A percentile compares a stretch with the other conserved stretches of the same genome.
phyloP scores from a whole-genome alignment of 306 rosid genomes.

The Arachis hypogaea region DNA sequence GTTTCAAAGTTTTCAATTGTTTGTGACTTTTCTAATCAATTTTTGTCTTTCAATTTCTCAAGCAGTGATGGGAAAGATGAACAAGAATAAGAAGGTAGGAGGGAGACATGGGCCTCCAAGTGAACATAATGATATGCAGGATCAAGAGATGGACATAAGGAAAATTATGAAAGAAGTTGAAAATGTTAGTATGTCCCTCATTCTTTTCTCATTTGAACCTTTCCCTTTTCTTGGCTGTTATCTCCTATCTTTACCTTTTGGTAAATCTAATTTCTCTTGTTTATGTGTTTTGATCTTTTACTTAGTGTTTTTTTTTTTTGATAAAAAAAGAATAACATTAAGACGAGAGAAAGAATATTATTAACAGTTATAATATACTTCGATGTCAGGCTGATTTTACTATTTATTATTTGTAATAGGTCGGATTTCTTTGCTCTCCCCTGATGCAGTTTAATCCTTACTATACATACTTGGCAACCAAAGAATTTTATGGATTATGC shows the following conservation, averaged over 20 bases:
- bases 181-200: conserved; percentile 39
- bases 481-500: not conserved
- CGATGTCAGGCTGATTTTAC: not conserved
- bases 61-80: conserved; percentile 33
- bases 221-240: not conserved
- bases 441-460: conserved; percentile 21
- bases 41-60: conserved; percentile 4
- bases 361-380: not conserved
- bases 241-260: not conserved
- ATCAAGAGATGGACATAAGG: conserved; percentile 45
- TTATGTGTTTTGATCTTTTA: not conserved
- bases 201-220: conserved; percentile 2
- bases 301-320: too few species aligned
- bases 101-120: conserved; percentile 7
- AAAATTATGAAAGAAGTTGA: conserved; percentile 51
- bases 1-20: not conserved
- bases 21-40: not conserved
- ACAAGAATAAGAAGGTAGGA: conserved; percentile 41
- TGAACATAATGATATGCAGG: conserved; percentile 13
- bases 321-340: too few species aligned
- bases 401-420: not conserved
- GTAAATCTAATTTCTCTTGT: conserved; percentile 28
- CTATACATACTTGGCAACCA: not conserved
- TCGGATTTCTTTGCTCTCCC: conserved; percentile 7
- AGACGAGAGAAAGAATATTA: too few species aligned